Evolutionary conservation across 2,329 filamentous ascomycete genomes (phyloP).

Genomic region (Cytospora chrysosperma): DNA sequence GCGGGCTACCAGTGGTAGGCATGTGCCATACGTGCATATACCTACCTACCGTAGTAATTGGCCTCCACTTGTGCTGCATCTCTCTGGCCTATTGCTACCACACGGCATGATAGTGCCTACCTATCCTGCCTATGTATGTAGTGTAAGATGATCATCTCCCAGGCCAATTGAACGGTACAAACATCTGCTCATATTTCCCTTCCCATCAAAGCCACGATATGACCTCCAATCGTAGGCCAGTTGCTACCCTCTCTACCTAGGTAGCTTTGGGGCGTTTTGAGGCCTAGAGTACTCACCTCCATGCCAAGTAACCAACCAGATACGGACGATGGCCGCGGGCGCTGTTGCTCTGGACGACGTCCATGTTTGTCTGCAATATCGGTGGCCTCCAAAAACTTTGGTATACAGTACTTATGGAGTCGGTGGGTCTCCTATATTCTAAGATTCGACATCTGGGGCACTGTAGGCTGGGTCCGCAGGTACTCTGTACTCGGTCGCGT

Average conservation of each 20-base stretch:
- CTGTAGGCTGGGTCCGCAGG: not conserved
- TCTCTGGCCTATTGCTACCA: conserved; percentile 21
- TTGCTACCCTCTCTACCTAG: conserved; percentile 1
- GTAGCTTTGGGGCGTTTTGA: not conserved
- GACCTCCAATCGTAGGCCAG: conserved; percentile 2
- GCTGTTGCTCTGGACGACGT: not conserved
- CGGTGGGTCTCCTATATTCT: not conserved
- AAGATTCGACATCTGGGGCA: too few relatives aligned
- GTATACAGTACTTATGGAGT: not conserved
- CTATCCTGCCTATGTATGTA: too few relatives aligned
- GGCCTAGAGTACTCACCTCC: conserved; percentile 1
- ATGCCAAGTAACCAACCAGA: too few relatives aligned
- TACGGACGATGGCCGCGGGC: conserved; percentile 20
- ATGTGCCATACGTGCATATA: conserved; percentile 25
- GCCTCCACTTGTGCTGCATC: conserved; percentile 25
- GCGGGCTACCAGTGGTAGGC: not conserved
- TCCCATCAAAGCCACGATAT: conserved; percentile 15
- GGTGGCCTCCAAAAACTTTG: not conserved
- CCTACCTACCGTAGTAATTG: conserved; percentile 20
- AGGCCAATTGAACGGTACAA: conserved; percentile 19
- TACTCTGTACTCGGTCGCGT: conserved; percentile 3
- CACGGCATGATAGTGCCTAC: not conserved
- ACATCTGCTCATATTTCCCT: not conserved
- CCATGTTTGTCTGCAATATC: not conserved
- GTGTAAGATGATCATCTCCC: conserved; percentile 10